phyloP scores from a whole-genome alignment of 202 grass and related monocot species.

The Panicum hallii region DNA sequence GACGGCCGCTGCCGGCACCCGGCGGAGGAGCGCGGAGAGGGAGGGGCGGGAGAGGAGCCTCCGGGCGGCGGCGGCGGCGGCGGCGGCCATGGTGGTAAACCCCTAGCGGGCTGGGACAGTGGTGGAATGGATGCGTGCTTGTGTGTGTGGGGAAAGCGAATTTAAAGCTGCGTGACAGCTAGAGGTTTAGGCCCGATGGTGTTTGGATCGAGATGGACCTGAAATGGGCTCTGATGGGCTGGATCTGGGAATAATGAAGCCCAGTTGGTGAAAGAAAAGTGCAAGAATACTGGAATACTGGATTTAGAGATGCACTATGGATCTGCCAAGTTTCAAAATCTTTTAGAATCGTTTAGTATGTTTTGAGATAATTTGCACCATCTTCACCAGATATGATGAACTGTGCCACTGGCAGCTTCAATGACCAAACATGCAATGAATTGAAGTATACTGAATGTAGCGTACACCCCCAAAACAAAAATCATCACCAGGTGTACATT shows the following conservation, averaged over 20 bases:
- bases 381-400: not conserved
- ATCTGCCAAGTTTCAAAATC: too few species aligned
- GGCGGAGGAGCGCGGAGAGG: constrained; percentile 42
- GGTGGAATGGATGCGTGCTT: not conserved
- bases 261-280: not conserved
- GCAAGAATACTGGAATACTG: too few species aligned
- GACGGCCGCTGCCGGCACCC: not conserved
- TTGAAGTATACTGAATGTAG: not conserved
- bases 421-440: not conserved
- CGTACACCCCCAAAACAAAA: not conserved
- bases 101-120: constrained; percentile 49
- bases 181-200: constrained; percentile 10
- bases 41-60: constrained; percentile 55
- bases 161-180: constrained; percentile 3
- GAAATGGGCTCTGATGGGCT: not conserved
- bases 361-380: too few species aligned
- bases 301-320: too few species aligned
- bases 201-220: not conserved
- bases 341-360: too few species aligned
- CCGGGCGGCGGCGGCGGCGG: constrained; percentile 56
- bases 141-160: not conserved
- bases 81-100: constrained; percentile 56
- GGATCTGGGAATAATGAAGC: not conserved
- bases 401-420: not conserved
- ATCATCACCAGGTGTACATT: constrained; percentile 2